Conservation (phyloP, 495 filamentous ascomycete species). For the Penicillium cosmopolitanum region DNA sequence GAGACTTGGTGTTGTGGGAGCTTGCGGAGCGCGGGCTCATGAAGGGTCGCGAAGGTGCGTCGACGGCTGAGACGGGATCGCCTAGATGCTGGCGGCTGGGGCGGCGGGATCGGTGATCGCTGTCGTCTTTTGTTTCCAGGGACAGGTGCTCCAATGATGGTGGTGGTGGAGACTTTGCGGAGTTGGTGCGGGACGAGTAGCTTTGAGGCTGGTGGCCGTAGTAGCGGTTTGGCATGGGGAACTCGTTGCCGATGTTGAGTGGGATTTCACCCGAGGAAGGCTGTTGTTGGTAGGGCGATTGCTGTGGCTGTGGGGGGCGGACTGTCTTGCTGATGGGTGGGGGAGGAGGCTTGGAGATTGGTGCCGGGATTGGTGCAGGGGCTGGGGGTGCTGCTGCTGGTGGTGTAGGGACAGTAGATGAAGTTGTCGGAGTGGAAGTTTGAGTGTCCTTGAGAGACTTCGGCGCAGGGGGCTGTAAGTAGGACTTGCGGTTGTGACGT, state of each 20-base stretch:
- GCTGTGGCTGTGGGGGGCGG: constrained; percentile 51
- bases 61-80: constrained; percentile 45
- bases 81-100: constrained; percentile 39
- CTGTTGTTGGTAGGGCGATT: constrained; percentile 44
- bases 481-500: constrained; percentile 86
- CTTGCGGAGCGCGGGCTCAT: constrained; percentile 44
- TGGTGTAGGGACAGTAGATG: constrained; percentile 15
- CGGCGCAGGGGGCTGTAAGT: constrained; percentile 69
- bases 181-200: constrained; percentile 28
- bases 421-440: constrained; percentile 15
- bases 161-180: constrained; percentile 37
- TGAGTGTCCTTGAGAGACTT: constrained; percentile 45
- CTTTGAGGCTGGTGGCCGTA: constrained; percentile 22
- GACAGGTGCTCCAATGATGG: constrained; percentile 48
- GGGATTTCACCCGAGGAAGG: constrained; percentile 71
- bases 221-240: constrained; percentile 31
- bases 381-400: constrained; percentile 18
- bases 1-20: constrained; percentile 41
- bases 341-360: constrained; percentile 30
- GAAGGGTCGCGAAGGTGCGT: constrained; percentile 37
- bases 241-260: constrained; percentile 56
- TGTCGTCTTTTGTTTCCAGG: constrained; percentile 39
- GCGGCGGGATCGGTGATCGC: constrained; percentile 41
- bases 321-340: constrained; percentile 42
- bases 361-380: constrained; percentile 22